Percentiles rank a stretch among this genome's conserved stretches.
Conservation (phyloP, 2,329 filamentous ascomycete species). For the Clarireedia homoeocarpa region DNA sequence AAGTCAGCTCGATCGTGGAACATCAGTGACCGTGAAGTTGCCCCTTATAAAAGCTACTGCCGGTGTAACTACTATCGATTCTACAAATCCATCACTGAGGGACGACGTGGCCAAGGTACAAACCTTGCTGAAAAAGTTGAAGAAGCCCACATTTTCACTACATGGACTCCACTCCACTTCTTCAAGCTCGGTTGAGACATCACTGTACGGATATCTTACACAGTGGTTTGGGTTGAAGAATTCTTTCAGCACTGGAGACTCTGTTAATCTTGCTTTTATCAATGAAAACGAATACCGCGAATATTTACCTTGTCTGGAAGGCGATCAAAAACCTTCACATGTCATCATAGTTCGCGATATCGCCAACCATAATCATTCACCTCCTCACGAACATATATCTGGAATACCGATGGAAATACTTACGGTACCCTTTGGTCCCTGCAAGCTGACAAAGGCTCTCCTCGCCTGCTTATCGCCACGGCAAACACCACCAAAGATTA, state of each 20-base stretch:
- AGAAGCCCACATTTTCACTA: neutral
- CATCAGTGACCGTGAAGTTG: constrained; percentile 39
- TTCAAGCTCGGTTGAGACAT: neutral
- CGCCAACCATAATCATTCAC: neutral
- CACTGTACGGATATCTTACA: neutral
- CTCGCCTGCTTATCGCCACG: constrained; percentile 4
- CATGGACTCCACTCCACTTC: constrained; percentile 1
- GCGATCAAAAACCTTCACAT: neutral
- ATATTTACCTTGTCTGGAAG: neutral
- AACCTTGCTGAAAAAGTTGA: neutral
- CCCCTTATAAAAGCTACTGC: constrained; percentile 2
- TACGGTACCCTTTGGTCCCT: constrained; percentile 6
- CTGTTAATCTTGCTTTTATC: constrained; percentile 1
- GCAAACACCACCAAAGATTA: neutral
- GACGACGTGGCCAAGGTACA: neutral
- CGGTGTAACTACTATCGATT: neutral
- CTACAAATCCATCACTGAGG: neutral
- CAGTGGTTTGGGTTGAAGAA: neutral
- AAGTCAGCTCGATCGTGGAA: constrained; percentile 43
- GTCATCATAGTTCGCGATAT: constrained; percentile 2
- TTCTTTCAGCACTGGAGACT: neutral
- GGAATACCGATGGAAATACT: constrained; percentile 2
- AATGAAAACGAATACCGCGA: neutral
- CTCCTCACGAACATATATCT: neutral
- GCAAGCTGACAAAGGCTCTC: constrained; percentile 5